These are phyloP conservation scores for Colletotrichum incanum DNA, from an alignment of 2,329 filamentous ascomycete genomes.

Conservation along the genomic window DNA sequence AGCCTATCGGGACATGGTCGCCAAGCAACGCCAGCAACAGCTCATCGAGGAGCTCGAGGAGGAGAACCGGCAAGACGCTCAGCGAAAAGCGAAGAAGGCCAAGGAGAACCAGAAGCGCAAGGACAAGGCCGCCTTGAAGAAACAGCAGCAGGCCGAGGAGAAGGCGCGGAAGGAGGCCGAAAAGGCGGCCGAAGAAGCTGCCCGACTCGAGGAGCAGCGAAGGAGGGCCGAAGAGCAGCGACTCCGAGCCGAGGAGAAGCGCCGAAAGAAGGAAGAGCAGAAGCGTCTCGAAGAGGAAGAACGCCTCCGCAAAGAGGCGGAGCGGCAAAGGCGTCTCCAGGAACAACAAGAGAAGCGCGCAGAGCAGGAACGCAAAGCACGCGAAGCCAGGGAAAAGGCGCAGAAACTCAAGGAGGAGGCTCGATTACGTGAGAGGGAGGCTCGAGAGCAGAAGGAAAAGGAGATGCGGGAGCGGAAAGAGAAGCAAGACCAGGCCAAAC, in stretches of 20 bases:
- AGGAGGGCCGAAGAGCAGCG: constrained; percentile 86
- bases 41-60: constrained; percentile 93
- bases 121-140: constrained; percentile 92
- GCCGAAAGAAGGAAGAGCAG: constrained; percentile 91
- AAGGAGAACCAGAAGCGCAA: constrained; percentile 96
- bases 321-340: constrained; percentile 83
- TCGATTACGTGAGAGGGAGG: constrained; percentile 84
- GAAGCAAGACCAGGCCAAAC: constrained; percentile 72
- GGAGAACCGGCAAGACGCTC: constrained; percentile 81
- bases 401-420: constrained; percentile 90
- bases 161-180: constrained; percentile 90
- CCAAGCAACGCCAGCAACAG: constrained; percentile 90
- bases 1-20: constrained; percentile 98
- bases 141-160: constrained; percentile 91
- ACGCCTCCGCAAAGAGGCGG: constrained; percentile 85
- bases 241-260: constrained; percentile 88
- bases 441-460: constrained; percentile 77
- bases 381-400: constrained; percentile 73
- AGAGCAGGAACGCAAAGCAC: constrained; percentile 87
- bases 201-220: constrained; percentile 81
- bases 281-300: constrained; percentile 94
- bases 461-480: constrained; percentile 72
- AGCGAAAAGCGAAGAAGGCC: constrained; percentile 92
- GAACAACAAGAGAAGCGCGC: constrained; percentile 90
- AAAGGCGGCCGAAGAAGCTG: constrained; percentile 88